phyloP scores from a whole-genome alignment of 2,329 filamentous ascomycete genomes.

The Parastagonospora nodorum region DNA sequence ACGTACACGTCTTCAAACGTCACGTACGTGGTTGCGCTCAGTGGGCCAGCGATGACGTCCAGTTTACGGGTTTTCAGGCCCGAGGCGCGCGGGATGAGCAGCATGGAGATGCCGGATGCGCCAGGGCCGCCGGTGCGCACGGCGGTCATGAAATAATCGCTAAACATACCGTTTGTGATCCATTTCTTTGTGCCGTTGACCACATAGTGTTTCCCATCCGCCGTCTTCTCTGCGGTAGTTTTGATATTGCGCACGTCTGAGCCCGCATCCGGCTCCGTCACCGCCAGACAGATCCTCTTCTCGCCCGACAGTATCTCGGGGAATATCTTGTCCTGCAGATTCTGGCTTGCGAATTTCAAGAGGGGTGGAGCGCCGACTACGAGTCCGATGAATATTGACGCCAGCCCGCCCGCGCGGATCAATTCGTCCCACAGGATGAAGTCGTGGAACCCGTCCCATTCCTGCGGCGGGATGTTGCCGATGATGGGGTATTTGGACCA shows the following conservation, averaged over 20 bases:
- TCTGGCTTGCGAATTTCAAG: slow-evolving; percentile 26
- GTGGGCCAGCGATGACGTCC: slow-evolving; percentile 27
- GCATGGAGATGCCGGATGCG: slow-evolving; percentile 36
- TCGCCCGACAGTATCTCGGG: slow-evolving; percentile 33
- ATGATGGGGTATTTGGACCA: slow-evolving; percentile 51
- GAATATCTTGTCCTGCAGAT: slow-evolving; percentile 31
- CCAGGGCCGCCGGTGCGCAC: slow-evolving; percentile 37
- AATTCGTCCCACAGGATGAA: slow-evolving; percentile 45
- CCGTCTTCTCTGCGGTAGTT: slow-evolving; percentile 31
- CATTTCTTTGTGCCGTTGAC: slow-evolving; percentile 49
- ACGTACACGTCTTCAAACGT: slow-evolving; percentile 42
- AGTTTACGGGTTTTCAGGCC: slow-evolving; percentile 30
- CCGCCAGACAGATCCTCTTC: slow-evolving; percentile 38
- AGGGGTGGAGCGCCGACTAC: slow-evolving; percentile 38
- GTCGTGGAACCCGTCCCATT: slow-evolving; percentile 48
- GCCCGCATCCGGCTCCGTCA: slow-evolving; percentile 38
- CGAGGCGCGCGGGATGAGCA: slow-evolving; percentile 34
- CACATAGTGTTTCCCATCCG: slow-evolving; percentile 38
- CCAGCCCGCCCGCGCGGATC: slow-evolving; percentile 33
- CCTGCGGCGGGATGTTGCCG: slow-evolving; percentile 51
- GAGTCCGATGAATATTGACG: slow-evolving; percentile 33
- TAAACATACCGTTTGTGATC: slow-evolving; percentile 45
- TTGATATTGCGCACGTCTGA: slow-evolving; percentile 33
- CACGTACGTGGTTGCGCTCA: slow-evolving; percentile 34
- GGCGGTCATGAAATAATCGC: slow-evolving; percentile 41